A percentile compares a stretch with the other conserved stretches of the same genome.
Evolutionary conservation across 768 basidiomycete species (phyloP).

Genomic region (Podaxis rugospora): DNA sequence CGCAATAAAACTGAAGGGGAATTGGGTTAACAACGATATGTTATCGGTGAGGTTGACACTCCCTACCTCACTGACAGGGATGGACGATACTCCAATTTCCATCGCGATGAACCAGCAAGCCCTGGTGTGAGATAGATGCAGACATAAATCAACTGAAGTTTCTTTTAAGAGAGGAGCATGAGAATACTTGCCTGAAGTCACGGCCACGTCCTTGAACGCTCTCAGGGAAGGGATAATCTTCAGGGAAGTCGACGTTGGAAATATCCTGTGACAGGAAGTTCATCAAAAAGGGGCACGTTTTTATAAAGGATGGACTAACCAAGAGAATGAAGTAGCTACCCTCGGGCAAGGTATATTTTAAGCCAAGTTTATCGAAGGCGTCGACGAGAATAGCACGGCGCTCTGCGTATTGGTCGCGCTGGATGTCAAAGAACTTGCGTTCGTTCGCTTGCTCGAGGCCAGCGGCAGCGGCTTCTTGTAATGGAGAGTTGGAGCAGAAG

Average conservation of each 20-base stretch:
- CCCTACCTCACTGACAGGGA: constrained; percentile 91
- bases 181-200: constrained; percentile 66
- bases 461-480: constrained; percentile 91
- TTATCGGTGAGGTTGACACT: not conserved
- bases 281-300: not conserved
- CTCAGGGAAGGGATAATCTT: constrained; percentile 78
- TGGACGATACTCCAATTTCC: constrained; percentile 87
- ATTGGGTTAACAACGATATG: constrained; percentile 10
- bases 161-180: not conserved
- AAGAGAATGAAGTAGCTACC: constrained; percentile 90
- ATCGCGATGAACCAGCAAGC: constrained; percentile 95
- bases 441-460: constrained; percentile 78
- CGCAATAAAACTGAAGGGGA: constrained; percentile 76
- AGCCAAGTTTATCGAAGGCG: constrained; percentile 78
- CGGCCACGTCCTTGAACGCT: constrained; percentile 74
- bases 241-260: constrained; percentile 72
- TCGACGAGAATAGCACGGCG: constrained; percentile 69
- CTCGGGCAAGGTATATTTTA: constrained; percentile 84
- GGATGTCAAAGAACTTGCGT: constrained; percentile 73
- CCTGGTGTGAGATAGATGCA: constrained; percentile 30
- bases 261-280: constrained; percentile 48
- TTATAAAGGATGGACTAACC: constrained; percentile 38
- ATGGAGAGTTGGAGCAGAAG: constrained; percentile 91
- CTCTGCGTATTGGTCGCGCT: constrained; percentile 74
- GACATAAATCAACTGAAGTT: not conserved